Evolutionary conservation across 257 asterid species (phyloP).

Genomic region (Solanum piurae): DNA sequence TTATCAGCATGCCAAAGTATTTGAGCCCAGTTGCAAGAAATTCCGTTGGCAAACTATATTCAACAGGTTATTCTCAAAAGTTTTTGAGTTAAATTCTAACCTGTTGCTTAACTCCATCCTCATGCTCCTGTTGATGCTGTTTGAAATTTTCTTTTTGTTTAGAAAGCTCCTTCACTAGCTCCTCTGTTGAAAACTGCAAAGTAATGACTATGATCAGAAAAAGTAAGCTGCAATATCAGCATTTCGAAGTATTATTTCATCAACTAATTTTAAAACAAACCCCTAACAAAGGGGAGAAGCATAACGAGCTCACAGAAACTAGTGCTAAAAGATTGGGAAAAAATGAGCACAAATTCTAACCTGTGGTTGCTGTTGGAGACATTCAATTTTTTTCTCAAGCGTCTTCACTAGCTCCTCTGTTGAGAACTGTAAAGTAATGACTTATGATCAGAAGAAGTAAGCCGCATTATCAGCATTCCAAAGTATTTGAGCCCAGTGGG

Average conservation of each 20-base stretch:
- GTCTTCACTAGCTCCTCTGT: not conserved
- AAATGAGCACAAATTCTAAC: not conserved
- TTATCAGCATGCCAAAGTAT: not conserved
- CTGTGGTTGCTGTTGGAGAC: not conserved
- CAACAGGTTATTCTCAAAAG: not conserved
- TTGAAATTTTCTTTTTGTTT: not conserved
- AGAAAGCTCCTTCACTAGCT: not conserved
- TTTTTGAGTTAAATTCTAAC: not conserved
- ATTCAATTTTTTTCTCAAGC: not conserved
- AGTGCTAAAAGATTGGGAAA: not conserved
- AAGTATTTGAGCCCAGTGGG: not conserved
- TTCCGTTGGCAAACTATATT: not conserved
- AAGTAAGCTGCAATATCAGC: not conserved
- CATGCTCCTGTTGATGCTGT: not conserved
- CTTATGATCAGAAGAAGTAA: not conserved
- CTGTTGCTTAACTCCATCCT: conserved; percentile 15
- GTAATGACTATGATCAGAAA: not conserved
- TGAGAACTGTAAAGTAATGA: not conserved
- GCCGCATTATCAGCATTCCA: conserved; percentile 1
- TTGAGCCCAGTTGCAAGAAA: not conserved
- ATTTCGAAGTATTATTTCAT: not conserved
- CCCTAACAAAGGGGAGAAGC: not conserved
- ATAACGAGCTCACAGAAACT: not conserved
- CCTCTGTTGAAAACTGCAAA: not conserved
- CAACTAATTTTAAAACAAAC: not conserved